These are phyloP conservation scores for Fragaria ananassa DNA, from an alignment of 306 rosid genomes.

Conservation along the genomic window DNA sequence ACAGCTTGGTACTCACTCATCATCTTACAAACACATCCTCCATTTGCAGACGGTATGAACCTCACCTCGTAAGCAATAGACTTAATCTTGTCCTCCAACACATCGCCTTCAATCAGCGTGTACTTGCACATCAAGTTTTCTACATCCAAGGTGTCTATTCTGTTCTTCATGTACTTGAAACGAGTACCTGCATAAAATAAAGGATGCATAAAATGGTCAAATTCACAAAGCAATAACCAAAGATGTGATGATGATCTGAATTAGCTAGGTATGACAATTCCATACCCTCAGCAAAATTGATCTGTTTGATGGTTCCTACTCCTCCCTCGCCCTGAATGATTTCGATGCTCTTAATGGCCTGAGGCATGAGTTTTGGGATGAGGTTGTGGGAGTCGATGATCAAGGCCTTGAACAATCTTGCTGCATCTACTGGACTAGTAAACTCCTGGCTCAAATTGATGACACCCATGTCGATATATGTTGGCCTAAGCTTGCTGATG, in stretches of 20 bases:
- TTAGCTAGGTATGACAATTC: background rate
- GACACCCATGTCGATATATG: slow-evolving; percentile 17
- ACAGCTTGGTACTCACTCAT: slow-evolving; percentile 20
- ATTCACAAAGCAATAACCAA: background rate
- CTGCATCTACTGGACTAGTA: slow-evolving; percentile 20
- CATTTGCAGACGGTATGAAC: slow-evolving; percentile 7
- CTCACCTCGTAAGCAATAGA: slow-evolving; percentile 17
- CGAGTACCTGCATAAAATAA: slow-evolving; percentile 20
- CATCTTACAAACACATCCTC: slow-evolving; percentile 30
- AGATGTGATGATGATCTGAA: background rate
- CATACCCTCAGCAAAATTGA: slow-evolving; percentile 31
- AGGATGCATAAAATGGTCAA: background rate
- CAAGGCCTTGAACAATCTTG: slow-evolving; percentile 35
- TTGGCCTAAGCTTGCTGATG: background rate
- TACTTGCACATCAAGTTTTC: slow-evolving; percentile 27
- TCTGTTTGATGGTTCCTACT: slow-evolving; percentile 31
- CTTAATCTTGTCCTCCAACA: slow-evolving; percentile 23
- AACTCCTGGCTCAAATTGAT: slow-evolving; percentile 22
- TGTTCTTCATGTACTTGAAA: slow-evolving; percentile 32
- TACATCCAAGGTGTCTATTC: slow-evolving; percentile 28
- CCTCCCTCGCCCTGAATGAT: slow-evolving; percentile 35
- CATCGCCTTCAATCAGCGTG: slow-evolving; percentile 31
- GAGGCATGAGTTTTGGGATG: slow-evolving; percentile 36
- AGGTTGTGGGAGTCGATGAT: slow-evolving; percentile 31
- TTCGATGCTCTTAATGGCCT: slow-evolving; percentile 30